Evolutionary conservation across 2,329 filamentous ascomycete genomes (phyloP).

Genomic region (Graphilbum sp.): DNA sequence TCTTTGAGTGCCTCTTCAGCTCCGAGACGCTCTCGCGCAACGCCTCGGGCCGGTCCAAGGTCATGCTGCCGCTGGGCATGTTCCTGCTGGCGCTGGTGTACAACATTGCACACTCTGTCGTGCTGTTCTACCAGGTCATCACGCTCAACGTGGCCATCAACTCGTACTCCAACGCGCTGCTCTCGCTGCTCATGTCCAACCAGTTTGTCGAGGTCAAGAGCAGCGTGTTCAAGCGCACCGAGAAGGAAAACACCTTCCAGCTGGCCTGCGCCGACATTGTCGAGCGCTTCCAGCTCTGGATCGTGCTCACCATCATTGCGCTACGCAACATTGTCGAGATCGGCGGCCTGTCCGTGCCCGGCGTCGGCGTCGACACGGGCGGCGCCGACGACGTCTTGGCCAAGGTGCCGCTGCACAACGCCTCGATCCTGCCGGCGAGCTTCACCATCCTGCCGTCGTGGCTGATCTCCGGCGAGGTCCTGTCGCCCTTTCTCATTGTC

Average conservation of each 20-base stretch:
- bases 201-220: conserved; percentile 99
- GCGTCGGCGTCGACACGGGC: conserved; percentile 32
- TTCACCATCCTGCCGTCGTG: conserved; percentile 81
- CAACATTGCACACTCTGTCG: conserved; percentile 72
- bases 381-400: conserved; percentile 27
- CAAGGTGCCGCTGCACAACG: conserved; percentile 44
- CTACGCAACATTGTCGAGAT: conserved; percentile 94
- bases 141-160: conserved; percentile 97
- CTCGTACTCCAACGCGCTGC: conserved; percentile 88
- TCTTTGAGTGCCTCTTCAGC: conserved; percentile 90
- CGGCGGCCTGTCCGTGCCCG: conserved; percentile 57
- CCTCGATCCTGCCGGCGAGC: conserved; percentile 71
- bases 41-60: conserved; percentile 75
- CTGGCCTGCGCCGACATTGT: conserved; percentile 93
- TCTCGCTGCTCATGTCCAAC: conserved; percentile 86
- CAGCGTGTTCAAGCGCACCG: conserved; percentile 96
- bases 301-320: conserved; percentile 93
- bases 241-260: conserved; percentile 95
- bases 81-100: conserved; percentile 77
- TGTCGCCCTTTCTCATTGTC: conserved; percentile 86
- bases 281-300: conserved; percentile 91
- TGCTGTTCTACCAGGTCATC: conserved; percentile 93
- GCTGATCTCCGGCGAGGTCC: conserved; percentile 62
- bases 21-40: conserved; percentile 81
- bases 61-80: conserved; percentile 78